These are phyloP conservation scores for Exophiala sideris DNA, from an alignment of 2,329 filamentous ascomycete species.

Conservation along the genomic window DNA sequence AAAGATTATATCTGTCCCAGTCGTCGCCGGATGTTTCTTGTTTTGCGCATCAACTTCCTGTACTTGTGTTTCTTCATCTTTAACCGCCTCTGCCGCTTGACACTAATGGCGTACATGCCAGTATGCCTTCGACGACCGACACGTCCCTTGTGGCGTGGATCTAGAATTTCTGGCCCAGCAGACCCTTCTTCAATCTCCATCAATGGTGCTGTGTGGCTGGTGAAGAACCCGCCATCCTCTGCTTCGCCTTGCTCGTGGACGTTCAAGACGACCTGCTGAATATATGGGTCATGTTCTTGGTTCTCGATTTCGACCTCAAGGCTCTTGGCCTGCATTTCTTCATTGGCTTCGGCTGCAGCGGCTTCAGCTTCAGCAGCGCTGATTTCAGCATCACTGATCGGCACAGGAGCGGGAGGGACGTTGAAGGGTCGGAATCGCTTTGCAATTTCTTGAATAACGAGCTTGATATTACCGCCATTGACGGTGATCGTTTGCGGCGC, in stretches of 20 bases:
- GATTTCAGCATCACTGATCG: conserved; percentile 48
- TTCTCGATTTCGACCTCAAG: conserved; percentile 24
- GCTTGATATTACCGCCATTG: conserved; percentile 52
- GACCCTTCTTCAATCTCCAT: conserved; percentile 15
- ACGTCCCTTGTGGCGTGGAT: not conserved
- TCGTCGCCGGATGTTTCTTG: conserved; percentile 82
- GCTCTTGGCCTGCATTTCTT: conserved; percentile 32
- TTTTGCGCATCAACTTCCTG: conserved; percentile 96
- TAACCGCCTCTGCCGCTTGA: conserved; percentile 85
- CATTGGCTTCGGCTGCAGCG: conserved; percentile 33
- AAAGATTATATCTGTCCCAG: conserved; percentile 55
- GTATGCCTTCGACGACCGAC: conserved; percentile 31
- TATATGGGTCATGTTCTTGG: conserved; percentile 25
- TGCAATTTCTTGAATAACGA: conserved; percentile 66
- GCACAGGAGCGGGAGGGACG: conserved; percentile 74
- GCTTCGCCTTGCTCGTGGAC: conserved; percentile 48
- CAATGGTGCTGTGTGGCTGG: conserved; percentile 31
- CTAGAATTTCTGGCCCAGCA: not conserved
- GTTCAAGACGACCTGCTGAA: conserved; percentile 48
- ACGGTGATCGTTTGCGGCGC: conserved; percentile 44
- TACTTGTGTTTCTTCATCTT: conserved; percentile 99
- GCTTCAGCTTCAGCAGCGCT: conserved; percentile 39
- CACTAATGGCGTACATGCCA: conserved; percentile 77
- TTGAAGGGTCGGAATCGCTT: conserved; percentile 75
- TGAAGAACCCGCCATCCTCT: conserved; percentile 50